A percentile compares a stretch with the other conserved stretches of the same genome.
Evolutionary conservation across 306 rosid genomes (phyloP).

Genomic region (Quercus gilva): DNA sequence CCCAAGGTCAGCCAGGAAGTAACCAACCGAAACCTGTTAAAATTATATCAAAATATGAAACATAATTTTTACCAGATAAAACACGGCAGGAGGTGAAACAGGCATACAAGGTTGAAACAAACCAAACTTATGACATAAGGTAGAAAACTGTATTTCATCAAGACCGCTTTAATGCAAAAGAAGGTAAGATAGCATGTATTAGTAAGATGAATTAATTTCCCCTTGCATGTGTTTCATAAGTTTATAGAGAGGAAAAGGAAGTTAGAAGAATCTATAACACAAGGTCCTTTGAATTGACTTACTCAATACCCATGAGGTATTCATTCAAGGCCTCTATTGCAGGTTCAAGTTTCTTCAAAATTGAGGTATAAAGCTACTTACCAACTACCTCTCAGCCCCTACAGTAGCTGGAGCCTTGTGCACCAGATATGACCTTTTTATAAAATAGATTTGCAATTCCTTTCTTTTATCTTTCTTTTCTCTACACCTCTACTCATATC

Average conservation of each 20-base stretch:
- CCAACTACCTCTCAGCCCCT: too few relatives aligned
- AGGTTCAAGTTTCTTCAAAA: too few relatives aligned
- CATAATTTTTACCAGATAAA: conserved; percentile 9
- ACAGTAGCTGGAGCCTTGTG: too few relatives aligned
- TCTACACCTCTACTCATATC: too few relatives aligned
- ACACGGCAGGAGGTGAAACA: not conserved
- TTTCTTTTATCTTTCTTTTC: too few relatives aligned
- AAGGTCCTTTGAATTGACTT: not conserved
- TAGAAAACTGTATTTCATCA: not conserved
- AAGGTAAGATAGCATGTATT: not conserved
- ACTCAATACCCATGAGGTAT: not conserved
- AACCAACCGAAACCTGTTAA: conserved; percentile 84
- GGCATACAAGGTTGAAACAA: not conserved
- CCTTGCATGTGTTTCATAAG: not conserved
- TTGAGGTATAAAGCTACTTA: too few relatives aligned
- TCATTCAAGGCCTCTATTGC: too few relatives aligned
- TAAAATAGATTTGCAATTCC: too few relatives aligned
- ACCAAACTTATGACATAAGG: not conserved
- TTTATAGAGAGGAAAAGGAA: not conserved
- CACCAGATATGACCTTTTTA: too few relatives aligned
- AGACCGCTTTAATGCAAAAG: not conserved
- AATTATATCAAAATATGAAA: conserved; percentile 13
- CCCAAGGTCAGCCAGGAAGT: conserved; percentile 81
- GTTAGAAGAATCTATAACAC: not conserved
- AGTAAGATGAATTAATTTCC: not conserved